phyloP scores from a whole-genome alignment of 1,284 basidiomycete genomes.

The Microbotryomycetes sp. region DNA sequence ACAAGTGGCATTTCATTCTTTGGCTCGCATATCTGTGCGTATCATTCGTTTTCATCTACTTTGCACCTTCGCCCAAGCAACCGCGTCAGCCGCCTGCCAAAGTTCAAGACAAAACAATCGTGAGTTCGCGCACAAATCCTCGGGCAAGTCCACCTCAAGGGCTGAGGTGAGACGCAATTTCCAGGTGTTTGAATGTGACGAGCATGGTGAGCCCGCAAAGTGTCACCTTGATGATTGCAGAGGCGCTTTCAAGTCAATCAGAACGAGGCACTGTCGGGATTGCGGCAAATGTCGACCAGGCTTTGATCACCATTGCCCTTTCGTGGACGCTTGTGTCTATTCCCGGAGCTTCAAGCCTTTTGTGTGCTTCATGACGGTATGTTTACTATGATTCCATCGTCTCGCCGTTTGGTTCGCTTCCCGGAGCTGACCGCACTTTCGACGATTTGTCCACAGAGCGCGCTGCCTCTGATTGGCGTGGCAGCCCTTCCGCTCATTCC shows the following conservation, averaged over 20 bases:
- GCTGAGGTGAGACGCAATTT: no score
- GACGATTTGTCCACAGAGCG: neutral
- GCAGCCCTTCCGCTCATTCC: constrained; percentile 17
- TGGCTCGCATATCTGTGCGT: neutral
- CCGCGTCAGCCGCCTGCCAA: neutral
- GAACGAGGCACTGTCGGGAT: constrained; percentile 27
- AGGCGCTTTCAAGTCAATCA: constrained; percentile 13
- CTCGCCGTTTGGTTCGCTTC: neutral
- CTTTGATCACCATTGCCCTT: constrained; percentile 29
- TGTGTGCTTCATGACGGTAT: constrained; percentile 16
- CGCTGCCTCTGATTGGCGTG: constrained; percentile 14
- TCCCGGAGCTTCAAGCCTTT: constrained; percentile 21
- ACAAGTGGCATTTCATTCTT: neutral
- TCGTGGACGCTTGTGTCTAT: constrained; percentile 21
- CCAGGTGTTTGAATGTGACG: constrained; percentile 24
- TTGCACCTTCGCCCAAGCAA: neutral
- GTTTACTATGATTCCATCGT: neutral
- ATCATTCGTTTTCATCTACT: neutral
- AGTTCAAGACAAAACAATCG: neutral
- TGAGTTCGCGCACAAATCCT: neutral
- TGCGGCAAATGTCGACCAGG: constrained; percentile 13
- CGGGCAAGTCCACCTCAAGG: no score
- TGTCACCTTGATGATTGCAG: constrained; percentile 15
- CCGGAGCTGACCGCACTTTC: neutral
- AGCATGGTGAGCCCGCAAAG: neutral